Conservation (phyloP, 2,329 filamentous ascomycete species). For the Raffaelea albimanens region DNA sequence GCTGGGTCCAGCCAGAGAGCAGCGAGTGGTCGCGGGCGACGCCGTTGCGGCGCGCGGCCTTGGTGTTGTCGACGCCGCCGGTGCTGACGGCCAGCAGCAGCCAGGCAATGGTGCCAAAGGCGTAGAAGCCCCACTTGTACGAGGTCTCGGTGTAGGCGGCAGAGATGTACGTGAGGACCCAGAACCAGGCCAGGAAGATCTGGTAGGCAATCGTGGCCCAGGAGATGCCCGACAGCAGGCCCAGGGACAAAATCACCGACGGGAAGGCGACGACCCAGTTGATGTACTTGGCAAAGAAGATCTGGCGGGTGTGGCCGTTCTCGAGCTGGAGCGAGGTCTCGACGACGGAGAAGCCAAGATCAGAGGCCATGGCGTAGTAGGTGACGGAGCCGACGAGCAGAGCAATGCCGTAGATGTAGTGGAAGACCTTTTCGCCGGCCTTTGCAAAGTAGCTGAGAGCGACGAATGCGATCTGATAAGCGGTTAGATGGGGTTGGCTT, state of each 20-base stretch:
- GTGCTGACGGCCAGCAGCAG: slow-evolving; percentile 36
- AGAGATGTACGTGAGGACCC: slow-evolving; percentile 40
- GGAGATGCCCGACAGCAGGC: slow-evolving; percentile 38
- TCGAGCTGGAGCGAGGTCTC: slow-evolving; percentile 19
- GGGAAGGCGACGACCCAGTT: slow-evolving; percentile 45
- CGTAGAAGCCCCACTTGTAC: slow-evolving; percentile 52
- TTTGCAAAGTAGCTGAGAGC: slow-evolving; percentile 31
- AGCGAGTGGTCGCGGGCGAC: slow-evolving; percentile 33
- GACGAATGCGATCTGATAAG: slow-evolving; percentile 27
- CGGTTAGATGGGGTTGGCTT: too few relatives aligned
- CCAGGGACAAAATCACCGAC: slow-evolving; percentile 32
- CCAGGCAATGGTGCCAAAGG: slow-evolving; percentile 39
- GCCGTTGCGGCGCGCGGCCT: slow-evolving; percentile 30
- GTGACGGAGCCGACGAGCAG: slow-evolving; percentile 37
- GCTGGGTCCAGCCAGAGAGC: slow-evolving; percentile 37
- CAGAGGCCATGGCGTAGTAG: slow-evolving; percentile 44
- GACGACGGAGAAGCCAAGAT: slow-evolving; percentile 36
- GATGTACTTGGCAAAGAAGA: slow-evolving; percentile 48
- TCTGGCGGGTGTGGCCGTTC: slow-evolving; percentile 29
- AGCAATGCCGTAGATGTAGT: slow-evolving; percentile 43
- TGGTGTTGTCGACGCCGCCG: slow-evolving; percentile 28
- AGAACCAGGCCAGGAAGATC: slow-evolving; percentile 38
- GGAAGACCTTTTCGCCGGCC: slow-evolving; percentile 43
- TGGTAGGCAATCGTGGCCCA: slow-evolving; percentile 47
- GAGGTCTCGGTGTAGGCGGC: slow-evolving; percentile 35